These are phyloP conservation scores for Teratosphaeriaceae sp. DNA, from an alignment of 2,329 filamentous ascomycete genomes.

Conservation along the genomic window DNA sequence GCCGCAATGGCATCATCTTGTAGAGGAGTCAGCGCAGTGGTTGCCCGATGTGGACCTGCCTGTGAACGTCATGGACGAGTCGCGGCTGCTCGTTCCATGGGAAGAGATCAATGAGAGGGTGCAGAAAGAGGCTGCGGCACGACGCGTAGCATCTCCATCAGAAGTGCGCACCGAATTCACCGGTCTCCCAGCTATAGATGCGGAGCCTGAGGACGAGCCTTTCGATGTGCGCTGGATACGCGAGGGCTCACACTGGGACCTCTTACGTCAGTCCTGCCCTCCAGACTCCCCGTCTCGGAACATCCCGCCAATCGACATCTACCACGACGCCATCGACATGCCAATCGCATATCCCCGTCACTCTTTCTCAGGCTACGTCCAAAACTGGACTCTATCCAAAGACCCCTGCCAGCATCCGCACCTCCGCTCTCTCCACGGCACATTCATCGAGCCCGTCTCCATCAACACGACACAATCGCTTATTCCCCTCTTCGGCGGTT, in stretches of 20 bases:
- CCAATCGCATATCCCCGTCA: constrained; percentile 24
- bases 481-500: constrained; percentile 44
- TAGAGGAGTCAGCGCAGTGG: constrained; percentile 22
- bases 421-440: constrained; percentile 39
- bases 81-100: constrained; percentile 40
- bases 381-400: constrained; percentile 39
- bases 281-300: constrained; percentile 31
- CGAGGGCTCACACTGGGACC: constrained; percentile 32
- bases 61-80: constrained; percentile 44
- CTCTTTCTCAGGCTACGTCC: constrained; percentile 39
- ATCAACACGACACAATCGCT: constrained; percentile 35
- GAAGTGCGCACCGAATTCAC: constrained; percentile 9
- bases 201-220: background rate
- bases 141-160: constrained; percentile 19
- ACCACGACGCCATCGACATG: constrained; percentile 13
- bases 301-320: constrained; percentile 21
- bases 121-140: constrained; percentile 22
- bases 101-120: constrained; percentile 38
- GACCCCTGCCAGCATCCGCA: constrained; percentile 39
- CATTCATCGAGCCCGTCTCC: constrained; percentile 41
- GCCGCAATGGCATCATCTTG: constrained; percentile 34
- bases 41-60: constrained; percentile 42
- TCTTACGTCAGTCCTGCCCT: constrained; percentile 34
- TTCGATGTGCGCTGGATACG: background rate
- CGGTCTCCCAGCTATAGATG: background rate